Percentiles rank a stretch among this genome's conserved stretches.
phyloP scores from a whole-genome alignment of 495 filamentous ascomycete species.

The Aspergillus avenaceus region DNA sequence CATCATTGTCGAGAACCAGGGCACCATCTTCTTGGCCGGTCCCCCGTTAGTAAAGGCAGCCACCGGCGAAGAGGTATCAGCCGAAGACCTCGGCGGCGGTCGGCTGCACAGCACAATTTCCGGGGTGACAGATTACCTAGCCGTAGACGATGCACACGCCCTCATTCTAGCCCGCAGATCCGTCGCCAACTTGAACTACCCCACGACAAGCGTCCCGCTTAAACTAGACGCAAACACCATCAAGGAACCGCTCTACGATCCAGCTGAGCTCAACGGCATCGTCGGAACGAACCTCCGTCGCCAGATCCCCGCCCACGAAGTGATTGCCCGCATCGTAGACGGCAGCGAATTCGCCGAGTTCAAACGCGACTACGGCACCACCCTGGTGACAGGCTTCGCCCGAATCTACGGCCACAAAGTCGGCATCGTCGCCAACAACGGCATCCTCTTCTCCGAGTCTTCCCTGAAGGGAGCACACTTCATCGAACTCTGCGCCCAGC shows the following conservation, averaged over 20 bases:
- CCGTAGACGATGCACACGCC: constrained; percentile 91
- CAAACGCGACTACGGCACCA: constrained; percentile 87
- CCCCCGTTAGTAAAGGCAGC: constrained; percentile 95
- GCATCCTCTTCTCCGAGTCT: constrained; percentile 90
- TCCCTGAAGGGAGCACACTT: constrained; percentile 95
- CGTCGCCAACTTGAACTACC: constrained; percentile 86
- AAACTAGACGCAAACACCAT: constrained; percentile 24
- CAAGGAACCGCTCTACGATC: constrained; percentile 76
- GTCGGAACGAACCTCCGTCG: constrained; percentile 83
- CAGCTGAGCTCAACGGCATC: constrained; percentile 79
- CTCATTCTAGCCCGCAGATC: constrained; percentile 80
- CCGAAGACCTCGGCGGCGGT: constrained; percentile 93
- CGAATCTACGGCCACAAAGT: constrained; percentile 86
- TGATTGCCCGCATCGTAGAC: constrained; percentile 93
- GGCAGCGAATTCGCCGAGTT: constrained; percentile 89
- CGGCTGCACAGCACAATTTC: constrained; percentile 84
- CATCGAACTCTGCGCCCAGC: constrained; percentile 93
- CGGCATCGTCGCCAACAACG: constrained; percentile 94
- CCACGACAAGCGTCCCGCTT: constrained; percentile 32
- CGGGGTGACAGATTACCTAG: constrained; percentile 95
- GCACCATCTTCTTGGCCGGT: constrained; percentile 94
- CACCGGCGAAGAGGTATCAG: constrained; percentile 88
- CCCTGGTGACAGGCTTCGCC: constrained; percentile 90
- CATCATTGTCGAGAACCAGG: constrained; percentile 92
- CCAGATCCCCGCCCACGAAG: constrained; percentile 79